These are phyloP conservation scores for Staphylotrichum tortipilum DNA, from an alignment of 495 filamentous ascomycete species.

Conservation along the genomic window DNA sequence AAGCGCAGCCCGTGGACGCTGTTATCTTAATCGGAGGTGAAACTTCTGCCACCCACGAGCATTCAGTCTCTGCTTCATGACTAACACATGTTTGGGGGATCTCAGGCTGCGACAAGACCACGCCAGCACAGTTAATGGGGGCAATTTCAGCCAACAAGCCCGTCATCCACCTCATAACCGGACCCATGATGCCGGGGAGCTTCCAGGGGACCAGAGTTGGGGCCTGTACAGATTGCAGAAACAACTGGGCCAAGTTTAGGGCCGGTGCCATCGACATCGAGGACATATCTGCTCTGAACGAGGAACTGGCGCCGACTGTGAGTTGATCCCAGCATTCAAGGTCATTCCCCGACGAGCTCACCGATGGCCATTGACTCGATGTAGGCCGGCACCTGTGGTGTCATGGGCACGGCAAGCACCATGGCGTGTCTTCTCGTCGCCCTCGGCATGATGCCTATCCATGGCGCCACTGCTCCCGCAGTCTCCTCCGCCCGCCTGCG, in stretches of 20 bases:
- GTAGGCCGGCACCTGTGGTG: slow-evolving; percentile 57
- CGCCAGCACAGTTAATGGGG: slow-evolving; percentile 61
- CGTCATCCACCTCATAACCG: slow-evolving; percentile 53
- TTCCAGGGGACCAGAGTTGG: slow-evolving; percentile 50
- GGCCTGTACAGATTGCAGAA: slow-evolving; percentile 59
- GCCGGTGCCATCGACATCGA: slow-evolving; percentile 55
- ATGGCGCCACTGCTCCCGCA: slow-evolving; percentile 52
- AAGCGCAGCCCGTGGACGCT: slow-evolving; percentile 55
- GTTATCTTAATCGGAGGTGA: slow-evolving; percentile 60
- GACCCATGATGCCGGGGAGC: slow-evolving; percentile 60
- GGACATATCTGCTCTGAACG: slow-evolving; percentile 57
- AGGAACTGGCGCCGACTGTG: slow-evolving; percentile 58
- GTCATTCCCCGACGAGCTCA: neutral
- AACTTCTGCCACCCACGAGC: too few relatives aligned
- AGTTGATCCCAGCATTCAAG: slow-evolving; percentile 4
- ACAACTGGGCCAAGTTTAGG: slow-evolving; percentile 57
- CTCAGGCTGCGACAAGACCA: slow-evolving; percentile 58
- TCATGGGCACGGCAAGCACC: slow-evolving; percentile 63
- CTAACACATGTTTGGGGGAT: too few relatives aligned
- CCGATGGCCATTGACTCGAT: neutral
- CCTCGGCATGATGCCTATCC: slow-evolving; percentile 56
- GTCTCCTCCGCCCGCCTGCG: slow-evolving; percentile 55
- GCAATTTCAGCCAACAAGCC: slow-evolving; percentile 63
- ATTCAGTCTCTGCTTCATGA: too few relatives aligned
- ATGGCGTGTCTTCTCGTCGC: slow-evolving; percentile 60